Evolutionary conservation across 208 protist genomes (phyloP).

Genomic region (Endotrypanum monterogeii): DNA sequence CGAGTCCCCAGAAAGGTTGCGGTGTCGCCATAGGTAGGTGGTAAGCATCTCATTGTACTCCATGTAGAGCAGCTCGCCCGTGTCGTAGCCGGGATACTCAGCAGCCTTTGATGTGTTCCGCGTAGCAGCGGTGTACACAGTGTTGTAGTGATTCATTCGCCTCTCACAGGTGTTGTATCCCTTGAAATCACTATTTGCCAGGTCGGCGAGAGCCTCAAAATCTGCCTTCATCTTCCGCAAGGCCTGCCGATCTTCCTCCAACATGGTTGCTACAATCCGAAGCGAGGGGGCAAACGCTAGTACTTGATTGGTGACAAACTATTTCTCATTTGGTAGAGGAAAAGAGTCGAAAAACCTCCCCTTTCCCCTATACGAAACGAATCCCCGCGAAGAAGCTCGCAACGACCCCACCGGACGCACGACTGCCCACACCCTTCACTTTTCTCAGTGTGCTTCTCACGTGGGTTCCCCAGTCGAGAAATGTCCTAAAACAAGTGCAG

Average conservation of each 20-base stretch:
- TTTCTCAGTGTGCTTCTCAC: neutral
- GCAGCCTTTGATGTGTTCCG: constrained; percentile 55
- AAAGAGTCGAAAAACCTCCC: too few relatives aligned
- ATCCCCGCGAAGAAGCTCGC: neutral
- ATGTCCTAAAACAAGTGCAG: neutral
- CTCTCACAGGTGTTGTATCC: constrained; percentile 54
- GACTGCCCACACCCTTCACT: neutral
- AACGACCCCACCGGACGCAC: neutral
- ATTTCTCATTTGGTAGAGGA: neutral
- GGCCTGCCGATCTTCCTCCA: constrained; percentile 80
- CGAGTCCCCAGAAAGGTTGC: constrained; percentile 45
- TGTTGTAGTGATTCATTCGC: constrained; percentile 87
- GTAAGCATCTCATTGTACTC: constrained; percentile 93
- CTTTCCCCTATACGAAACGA: neutral
- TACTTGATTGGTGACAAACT: neutral
- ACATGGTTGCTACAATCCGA: constrained; percentile 33
- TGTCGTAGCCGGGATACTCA: constrained; percentile 62
- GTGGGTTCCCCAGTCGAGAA: neutral
- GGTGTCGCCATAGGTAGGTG: constrained; percentile 70
- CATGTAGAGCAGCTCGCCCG: constrained; percentile 83
- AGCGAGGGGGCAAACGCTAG: neutral
- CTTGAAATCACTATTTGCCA: constrained; percentile 69
- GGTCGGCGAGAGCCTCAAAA: constrained; percentile 78
- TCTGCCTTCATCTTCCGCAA: constrained; percentile 85
- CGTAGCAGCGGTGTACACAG: constrained; percentile 82